Percentiles rank a stretch among this genome's conserved stretches.
Evolutionary conservation across 192 early-diverging fungal genomes (phyloP).

Genomic region (Coemansia sp.): DNA sequence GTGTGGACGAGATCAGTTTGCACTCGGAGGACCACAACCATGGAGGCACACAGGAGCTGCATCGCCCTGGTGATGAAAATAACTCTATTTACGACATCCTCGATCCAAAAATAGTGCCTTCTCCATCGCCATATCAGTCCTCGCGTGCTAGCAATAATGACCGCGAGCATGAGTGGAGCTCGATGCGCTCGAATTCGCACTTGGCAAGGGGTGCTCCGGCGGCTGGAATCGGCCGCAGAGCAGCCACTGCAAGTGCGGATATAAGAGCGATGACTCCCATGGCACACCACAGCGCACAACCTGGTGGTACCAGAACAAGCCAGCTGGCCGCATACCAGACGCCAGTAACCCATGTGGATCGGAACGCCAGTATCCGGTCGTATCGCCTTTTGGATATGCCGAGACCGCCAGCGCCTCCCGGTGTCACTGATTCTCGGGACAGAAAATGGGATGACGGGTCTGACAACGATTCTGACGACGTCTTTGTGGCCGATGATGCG

Average conservation of each 20-base stretch:
- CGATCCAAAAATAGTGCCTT: conserved; percentile 21
- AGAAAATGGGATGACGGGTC: not conserved
- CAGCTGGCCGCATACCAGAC: not conserved
- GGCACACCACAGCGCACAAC: not conserved
- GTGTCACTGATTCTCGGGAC: conserved; percentile 36
- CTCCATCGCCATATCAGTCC: conserved; percentile 34
- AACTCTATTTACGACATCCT: conserved; percentile 9
- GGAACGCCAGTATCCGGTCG: conserved; percentile 7
- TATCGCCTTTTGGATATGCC: conserved; percentile 51
- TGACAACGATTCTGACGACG: conserved; percentile 1
- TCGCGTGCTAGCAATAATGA: conserved; percentile 19
- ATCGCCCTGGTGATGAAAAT: not conserved
- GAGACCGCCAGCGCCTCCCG: conserved; percentile 42
- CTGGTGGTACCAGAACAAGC: not conserved
- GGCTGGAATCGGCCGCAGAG: not conserved
- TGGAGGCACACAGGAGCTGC: conserved; percentile 2
- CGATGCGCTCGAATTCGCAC: not conserved
- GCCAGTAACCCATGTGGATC: not conserved
- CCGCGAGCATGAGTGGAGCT: conserved; percentile 7
- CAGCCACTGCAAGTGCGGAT: not conserved
- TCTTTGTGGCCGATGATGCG: conserved; percentile 4
- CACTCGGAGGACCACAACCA: conserved; percentile 11
- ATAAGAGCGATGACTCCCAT: conserved; percentile 3
- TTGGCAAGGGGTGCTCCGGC: not conserved
- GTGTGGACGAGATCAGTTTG: conserved; percentile 16